These are phyloP conservation scores for Colletotrichum tropicale DNA, from an alignment of 2,329 filamentous ascomycete species.

Conservation along the genomic window DNA sequence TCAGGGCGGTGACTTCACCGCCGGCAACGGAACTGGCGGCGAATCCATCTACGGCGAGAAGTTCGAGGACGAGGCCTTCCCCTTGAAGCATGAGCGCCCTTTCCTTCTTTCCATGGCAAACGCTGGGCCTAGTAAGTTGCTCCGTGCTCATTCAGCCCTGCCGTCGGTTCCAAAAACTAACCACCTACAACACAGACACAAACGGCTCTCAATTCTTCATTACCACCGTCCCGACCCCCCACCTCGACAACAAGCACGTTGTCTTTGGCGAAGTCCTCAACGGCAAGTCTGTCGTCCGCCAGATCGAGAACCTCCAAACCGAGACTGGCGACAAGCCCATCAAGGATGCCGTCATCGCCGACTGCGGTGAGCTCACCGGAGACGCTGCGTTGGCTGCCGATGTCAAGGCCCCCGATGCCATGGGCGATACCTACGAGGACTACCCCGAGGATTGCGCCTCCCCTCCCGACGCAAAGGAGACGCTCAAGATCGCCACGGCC, in stretches of 20 bases:
- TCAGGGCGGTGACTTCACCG: slow-evolving; percentile 96
- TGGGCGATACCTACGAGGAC: slow-evolving; percentile 93
- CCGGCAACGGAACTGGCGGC: slow-evolving; percentile 91
- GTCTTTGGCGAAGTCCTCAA: slow-evolving; percentile 94
- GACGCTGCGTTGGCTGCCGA: slow-evolving; percentile 70
- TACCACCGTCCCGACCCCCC: slow-evolving; percentile 92
- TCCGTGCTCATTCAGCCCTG: not conserved
- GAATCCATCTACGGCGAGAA: slow-evolving; percentile 98
- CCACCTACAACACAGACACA: slow-evolving; percentile 61
- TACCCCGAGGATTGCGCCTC: slow-evolving; percentile 83
- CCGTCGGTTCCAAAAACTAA: not conserved
- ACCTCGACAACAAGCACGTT: slow-evolving; percentile 95
- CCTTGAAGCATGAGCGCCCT: slow-evolving; percentile 87
- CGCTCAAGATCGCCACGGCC: slow-evolving; percentile 79
- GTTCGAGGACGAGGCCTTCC: slow-evolving; percentile 97
- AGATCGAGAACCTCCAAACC: slow-evolving; percentile 85
- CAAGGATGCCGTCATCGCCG: slow-evolving; percentile 73
- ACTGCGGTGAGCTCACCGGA: slow-evolving; percentile 86
- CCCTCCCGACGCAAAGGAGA: slow-evolving; percentile 68
- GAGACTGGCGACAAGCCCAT: slow-evolving; percentile 78
- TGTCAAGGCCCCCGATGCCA: slow-evolving; percentile 75
- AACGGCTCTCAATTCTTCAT: slow-evolving; percentile 99
- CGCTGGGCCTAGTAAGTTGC: slow-evolving; percentile 78
- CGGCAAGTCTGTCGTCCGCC: slow-evolving; percentile 88
- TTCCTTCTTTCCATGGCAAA: slow-evolving; percentile 99